Base-by-base conservation (phyloP, 345 rosid genomes). In the Citrus cavaleriei region DNA sequence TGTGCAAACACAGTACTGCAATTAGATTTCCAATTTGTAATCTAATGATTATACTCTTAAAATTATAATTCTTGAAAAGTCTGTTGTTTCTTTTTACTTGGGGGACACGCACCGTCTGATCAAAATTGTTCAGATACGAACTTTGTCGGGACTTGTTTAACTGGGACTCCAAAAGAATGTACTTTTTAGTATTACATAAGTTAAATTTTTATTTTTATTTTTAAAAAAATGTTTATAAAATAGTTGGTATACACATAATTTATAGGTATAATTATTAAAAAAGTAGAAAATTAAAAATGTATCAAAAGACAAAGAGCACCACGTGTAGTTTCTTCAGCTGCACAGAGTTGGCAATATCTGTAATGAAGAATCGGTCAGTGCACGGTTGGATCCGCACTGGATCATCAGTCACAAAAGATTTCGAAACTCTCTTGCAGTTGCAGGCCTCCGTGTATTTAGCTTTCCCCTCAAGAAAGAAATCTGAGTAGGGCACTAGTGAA, bases 121-220 rank as follows among this genome's bases (percentile, higher is more conserved):
- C 46, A n/a, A 49, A 42, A 14, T 38, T 14, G 46, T 46, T 46
- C 51, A 46, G 67, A 81, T 77, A 60, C 72, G 30, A 79, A 60
- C 13, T 82, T 75, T 71, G 77, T 79, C 80, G 70, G 10, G 77
- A 79, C 82, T 24, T 76, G 7, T 24, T 71, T 75, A 77, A 57
- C 79, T 19, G 38, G 46, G 73, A 73, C 30, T 74, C 51, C 5
- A 7, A 13, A 51, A 68, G 77, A 32, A 25, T 51, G 57, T 61
- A 30, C 19, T 51, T 49, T 49, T 21, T 3, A 46, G 51, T 46
- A 46, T 46, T 46, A 46, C 16, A 46, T 12, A 12, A 12, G 14
- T 13, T 46, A 46, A 3, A 13, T 13, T 46, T 12, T 46, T 0
- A 3, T 12, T 46, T 12, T 46, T 10, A 2, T 42, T 46, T 12